phyloP scores from a whole-genome alignment of 176 grass and related monocot species.

The Zea mays region DNA sequence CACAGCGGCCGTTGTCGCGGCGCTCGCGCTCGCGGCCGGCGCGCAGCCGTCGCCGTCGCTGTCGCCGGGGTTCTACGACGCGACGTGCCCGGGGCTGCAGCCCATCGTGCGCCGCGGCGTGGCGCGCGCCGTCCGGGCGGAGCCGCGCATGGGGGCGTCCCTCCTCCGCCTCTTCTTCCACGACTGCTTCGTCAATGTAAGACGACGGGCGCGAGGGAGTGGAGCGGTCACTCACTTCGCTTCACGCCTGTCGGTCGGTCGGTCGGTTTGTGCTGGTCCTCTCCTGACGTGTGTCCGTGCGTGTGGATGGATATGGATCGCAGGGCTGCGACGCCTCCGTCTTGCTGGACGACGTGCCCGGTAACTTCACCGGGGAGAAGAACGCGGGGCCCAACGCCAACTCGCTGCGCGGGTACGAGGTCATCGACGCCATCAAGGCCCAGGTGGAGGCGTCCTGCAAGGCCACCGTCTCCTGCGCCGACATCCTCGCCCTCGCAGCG shows the following conservation, averaged over 20 bases:
- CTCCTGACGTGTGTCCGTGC: not conserved
- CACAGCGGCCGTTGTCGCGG: not conserved
- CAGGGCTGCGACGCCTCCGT: slow-evolving; percentile 83
- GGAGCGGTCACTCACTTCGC: too few species aligned
- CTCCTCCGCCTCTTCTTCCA: slow-evolving; percentile 77
- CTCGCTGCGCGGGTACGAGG: slow-evolving; percentile 63
- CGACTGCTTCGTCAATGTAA: slow-evolving; percentile 84
- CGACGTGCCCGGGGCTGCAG: slow-evolving; percentile 48
- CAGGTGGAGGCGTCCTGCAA: slow-evolving; percentile 63
- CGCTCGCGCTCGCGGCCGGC: slow-evolving; percentile 17
- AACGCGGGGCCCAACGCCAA: slow-evolving; percentile 53
- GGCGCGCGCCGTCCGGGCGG: slow-evolving; percentile 47
- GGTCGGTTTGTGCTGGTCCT: not conserved
- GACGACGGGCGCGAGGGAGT: not conserved
- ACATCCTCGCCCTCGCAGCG: slow-evolving; percentile 67
- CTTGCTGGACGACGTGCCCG: slow-evolving; percentile 61
- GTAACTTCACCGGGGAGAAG: slow-evolving; percentile 71
- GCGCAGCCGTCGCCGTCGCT: not conserved
- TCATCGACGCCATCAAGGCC: slow-evolving; percentile 67
- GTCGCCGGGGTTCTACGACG: slow-evolving; percentile 50
- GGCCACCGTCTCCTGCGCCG: slow-evolving; percentile 73
- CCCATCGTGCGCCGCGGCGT: slow-evolving; percentile 51
- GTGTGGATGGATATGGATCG: not conserved
- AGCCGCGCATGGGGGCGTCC: slow-evolving; percentile 72
- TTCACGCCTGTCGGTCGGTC: not conserved